Conservation (phyloP, 2,329 filamentous ascomycete genomes). For the Colletotrichum limetticola region DNA sequence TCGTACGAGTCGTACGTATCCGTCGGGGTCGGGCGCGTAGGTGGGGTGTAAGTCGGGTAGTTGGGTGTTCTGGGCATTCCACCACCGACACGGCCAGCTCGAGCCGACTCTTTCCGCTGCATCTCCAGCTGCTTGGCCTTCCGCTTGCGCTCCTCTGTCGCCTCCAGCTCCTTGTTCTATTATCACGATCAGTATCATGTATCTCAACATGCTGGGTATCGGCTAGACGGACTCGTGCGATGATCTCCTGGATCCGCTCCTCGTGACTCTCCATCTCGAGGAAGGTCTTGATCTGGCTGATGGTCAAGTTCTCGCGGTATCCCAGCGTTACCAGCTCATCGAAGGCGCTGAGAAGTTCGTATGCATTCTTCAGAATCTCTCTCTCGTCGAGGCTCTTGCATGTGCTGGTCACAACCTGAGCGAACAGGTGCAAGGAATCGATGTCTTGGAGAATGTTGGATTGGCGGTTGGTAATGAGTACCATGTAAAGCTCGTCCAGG, state of each 20-base stretch:
- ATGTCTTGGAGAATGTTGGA: conserved; percentile 99
- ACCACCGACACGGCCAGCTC: conserved; percentile 71
- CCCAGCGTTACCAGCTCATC: conserved; percentile 96
- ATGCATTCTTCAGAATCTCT: conserved; percentile 94
- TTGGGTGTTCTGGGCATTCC: conserved; percentile 77
- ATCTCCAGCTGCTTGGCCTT: conserved; percentile 99
- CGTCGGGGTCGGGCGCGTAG: conserved; percentile 76
- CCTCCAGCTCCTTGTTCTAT: conserved; percentile 98
- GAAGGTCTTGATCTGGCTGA: conserved; percentile 99
- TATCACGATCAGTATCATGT: conserved; percentile 37
- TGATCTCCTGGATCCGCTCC: conserved; percentile 98
- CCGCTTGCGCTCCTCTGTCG: conserved; percentile 96
- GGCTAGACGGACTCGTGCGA: conserved; percentile 75
- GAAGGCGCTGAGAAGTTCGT: conserved; percentile 95
- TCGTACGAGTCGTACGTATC: conserved; percentile 95
- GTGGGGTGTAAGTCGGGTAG: conserved; percentile 90
- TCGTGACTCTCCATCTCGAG: conserved; percentile 99
- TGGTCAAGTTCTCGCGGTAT: conserved; percentile 94
- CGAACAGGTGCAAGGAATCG: conserved; percentile 96
- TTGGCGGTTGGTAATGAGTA: conserved; percentile 98
- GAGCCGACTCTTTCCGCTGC: conserved; percentile 95
- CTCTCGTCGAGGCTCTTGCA: conserved; percentile 96
- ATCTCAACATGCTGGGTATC: background rate
- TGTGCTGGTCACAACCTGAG: conserved; percentile 95
- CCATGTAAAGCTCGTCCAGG: conserved; percentile 99